Base-by-base conservation (phyloP, 371 early-diverging fungal genomes). In the Phascolomyces articulosus region DNA sequence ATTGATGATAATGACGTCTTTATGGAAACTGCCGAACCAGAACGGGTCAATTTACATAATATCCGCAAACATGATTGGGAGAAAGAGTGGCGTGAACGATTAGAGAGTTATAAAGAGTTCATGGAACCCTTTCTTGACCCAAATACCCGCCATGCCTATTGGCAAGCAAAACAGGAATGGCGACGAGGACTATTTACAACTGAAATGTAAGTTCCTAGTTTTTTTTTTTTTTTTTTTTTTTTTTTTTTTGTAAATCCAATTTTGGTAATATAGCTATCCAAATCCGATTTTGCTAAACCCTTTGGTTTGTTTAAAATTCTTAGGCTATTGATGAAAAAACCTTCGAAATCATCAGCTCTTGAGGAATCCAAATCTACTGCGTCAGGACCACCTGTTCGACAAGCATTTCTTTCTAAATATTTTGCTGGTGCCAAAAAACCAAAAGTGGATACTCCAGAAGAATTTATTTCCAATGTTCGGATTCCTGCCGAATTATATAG, bases 401-500 rank as follows among this genome's bases (percentile, higher is more conserved):
- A 80, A 56, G 64, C 75, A 20, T 69, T 71, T 7, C 56, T 83
- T 9, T 79, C 84, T 2, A 59, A 65, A 16, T 83, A 72, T 55
- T 83, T 78, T 63, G 55, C 68, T 2, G 84, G 81, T 27, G 84
- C 78, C 15, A 78, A 78, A 57, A 71, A 69, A 49, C 62, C 26
- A 15, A 74, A 75, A 40, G 58, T 68, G 0, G 82, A 82, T 57
- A 78, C 81, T 1, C 84, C 84, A 4, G 84, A 83, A 55, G 81
- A 80, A 38, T 55, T 74, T 24, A 76, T 80, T 34, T 76, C 77
- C 11, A 49, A 60, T 23, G 69, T 67, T 16, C 56, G 74, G 16
- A 79, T 83, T 34, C 80, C 84, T 16, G 76, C 75, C 40, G 78
- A 78, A 16, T 41, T 81, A 0, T 81, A 60, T 48, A 78, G 77